Percentiles rank a stretch among this genome's conserved stretches.
Evolutionary conservation across 2,329 filamentous ascomycete species (phyloP).

Genomic region (Exophiala oligosperma): DNA sequence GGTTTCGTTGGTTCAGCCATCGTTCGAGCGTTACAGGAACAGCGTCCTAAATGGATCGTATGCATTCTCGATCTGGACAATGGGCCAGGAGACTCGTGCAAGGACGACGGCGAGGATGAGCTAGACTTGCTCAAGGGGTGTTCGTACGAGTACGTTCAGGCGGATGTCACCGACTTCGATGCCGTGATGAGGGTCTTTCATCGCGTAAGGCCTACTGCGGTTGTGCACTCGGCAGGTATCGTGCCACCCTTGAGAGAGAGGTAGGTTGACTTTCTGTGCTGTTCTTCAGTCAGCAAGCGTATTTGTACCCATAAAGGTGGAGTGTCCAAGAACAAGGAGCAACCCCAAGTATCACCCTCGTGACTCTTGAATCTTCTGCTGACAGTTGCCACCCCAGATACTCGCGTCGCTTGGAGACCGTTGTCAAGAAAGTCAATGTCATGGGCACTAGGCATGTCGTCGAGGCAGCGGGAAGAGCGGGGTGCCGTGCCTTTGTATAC

Average conservation of each 20-base stretch:
- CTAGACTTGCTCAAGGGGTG: constrained; percentile 11
- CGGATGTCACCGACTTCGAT: constrained; percentile 35
- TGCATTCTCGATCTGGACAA: constrained; percentile 39
- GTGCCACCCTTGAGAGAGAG: constrained; percentile 42
- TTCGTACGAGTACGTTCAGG: constrained; percentile 15
- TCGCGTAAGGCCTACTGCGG: constrained; percentile 46
- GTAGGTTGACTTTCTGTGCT: constrained; percentile 9
- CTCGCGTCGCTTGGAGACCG: constrained; percentile 35
- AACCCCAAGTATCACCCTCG: not conserved
- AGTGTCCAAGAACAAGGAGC: too few species aligned
- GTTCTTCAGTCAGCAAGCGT: not conserved
- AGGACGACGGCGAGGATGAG: constrained; percentile 2
- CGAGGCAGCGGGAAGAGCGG: constrained; percentile 43
- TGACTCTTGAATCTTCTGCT: not conserved
- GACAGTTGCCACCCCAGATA: constrained; percentile 28
- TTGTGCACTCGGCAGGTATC: constrained; percentile 56
- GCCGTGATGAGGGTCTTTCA: constrained; percentile 38
- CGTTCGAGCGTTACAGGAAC: constrained; percentile 38
- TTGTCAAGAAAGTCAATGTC: constrained; percentile 54
- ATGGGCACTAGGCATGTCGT: constrained; percentile 57
- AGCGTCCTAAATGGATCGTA: constrained; percentile 38
- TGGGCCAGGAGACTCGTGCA: not conserved
- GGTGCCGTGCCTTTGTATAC: constrained; percentile 54
- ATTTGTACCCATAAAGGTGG: not conserved
- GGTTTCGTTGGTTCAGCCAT: constrained; percentile 43